Base-by-base conservation (phyloP, 306 rosid genomes). In the Malus fusca region DNA sequence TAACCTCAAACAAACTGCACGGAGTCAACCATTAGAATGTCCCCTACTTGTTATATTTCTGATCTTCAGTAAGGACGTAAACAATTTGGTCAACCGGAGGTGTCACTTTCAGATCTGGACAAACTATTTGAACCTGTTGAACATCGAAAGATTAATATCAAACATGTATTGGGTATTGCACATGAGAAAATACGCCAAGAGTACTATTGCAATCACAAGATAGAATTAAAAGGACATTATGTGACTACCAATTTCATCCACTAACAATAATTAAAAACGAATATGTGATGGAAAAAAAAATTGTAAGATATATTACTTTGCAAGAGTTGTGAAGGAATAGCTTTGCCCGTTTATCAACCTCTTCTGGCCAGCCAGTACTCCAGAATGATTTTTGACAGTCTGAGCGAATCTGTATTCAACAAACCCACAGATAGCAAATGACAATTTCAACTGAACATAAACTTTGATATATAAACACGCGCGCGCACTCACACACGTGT, bases 281-380 rank as follows among this genome's bases (percentile, higher is more conserved):
- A 40, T 3, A 43, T 43, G 31, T 18, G 69, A 61, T 2, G 28
- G 22, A 60, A 60, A 61, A 73, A 73, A 31, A 31, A 23, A 4
- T 19, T 17, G 59, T 42, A 67, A 75, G 42, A 66, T 75, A 4
- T 26, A 61, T 40, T 61, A 92, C 99, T 87, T 95, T 95, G 85
- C 92, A 95, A n/a, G 97, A 90, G 73, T 95, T 92, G 79, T 95
- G 92, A 58, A 95, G 99, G 81, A 89, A 95, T 90, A 85, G 80
- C 69, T 90, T 88, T 11, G 99, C 86, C 79, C 89, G 76, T 73
- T 90, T 92, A 83, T 95, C 99, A 67, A 92, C 99, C 87, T 95
- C 99, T 87, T 90, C 89, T 14, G 99, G 96, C 99, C 99, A 95
- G 48, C 97, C 92, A 80, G 99, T 97, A 83, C 99, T 90, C 99